Conservation (phyloP, 345 rosid species). For the Eucalyptus regnans region DNA sequence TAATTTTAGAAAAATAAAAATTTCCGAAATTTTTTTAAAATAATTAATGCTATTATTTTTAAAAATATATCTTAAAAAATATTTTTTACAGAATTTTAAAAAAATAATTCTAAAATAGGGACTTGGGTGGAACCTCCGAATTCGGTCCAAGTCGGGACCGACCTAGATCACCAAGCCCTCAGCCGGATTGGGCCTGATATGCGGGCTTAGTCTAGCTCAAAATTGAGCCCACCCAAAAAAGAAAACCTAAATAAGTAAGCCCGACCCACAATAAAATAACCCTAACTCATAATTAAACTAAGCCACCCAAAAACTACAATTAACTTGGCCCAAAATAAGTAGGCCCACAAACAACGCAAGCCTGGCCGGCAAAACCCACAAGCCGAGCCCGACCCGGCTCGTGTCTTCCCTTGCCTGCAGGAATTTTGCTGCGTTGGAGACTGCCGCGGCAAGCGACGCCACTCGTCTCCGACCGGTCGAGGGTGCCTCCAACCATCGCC, state of each 20-base stretch:
- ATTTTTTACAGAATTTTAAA: no score
- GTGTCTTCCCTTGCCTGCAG: fast-evolving
- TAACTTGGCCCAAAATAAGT: not conserved
- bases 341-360: no score
- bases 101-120: not conserved
- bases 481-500: not conserved
- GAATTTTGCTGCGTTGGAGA: not conserved
- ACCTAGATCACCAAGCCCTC: not conserved
- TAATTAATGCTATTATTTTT: no score
- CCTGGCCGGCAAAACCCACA: not conserved
- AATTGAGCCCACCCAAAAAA: not conserved
- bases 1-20: no score
- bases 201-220: not conserved
- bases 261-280: not conserved
- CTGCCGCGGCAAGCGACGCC: not conserved
- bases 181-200: not conserved
- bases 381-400: not conserved
- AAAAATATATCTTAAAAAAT: no score
- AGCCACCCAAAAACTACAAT: no score
- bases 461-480: not conserved
- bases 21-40: no score
- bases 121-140: not conserved
- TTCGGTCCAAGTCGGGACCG: not conserved
- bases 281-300: no score
- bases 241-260: not conserved